Conservation (phyloP, 2,329 filamentous ascomycete genomes). For the Xylaria sp. region DNA sequence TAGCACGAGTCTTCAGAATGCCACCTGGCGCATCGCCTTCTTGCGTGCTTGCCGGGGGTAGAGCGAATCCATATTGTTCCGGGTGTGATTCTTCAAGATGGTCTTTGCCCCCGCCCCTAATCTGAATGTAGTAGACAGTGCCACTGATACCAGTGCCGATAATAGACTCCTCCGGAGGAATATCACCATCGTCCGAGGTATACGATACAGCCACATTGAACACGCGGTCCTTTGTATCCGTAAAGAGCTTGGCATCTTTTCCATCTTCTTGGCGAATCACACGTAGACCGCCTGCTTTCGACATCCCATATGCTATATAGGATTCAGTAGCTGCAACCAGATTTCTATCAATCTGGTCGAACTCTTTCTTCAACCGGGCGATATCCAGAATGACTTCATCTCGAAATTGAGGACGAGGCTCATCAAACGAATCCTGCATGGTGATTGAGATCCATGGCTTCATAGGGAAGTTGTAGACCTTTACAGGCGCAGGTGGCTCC, state of each 20-base stretch:
- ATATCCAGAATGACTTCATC: constrained; percentile 90
- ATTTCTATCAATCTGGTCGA: constrained; percentile 95
- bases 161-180: constrained; percentile 77
- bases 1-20: constrained; percentile 93
- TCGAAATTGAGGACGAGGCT: constrained; percentile 72
- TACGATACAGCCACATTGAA: constrained; percentile 91
- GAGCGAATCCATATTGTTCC: constrained; percentile 86
- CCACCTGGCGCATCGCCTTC: constrained; percentile 93
- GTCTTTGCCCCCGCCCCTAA: constrained; percentile 80
- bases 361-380: constrained; percentile 94
- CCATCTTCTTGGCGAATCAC: constrained; percentile 96
- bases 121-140: constrained; percentile 93
- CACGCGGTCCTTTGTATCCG: constrained; percentile 88
- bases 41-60: constrained; percentile 85
- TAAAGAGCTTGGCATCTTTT: constrained; percentile 90
- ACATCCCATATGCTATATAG: constrained; percentile 94
- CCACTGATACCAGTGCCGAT: constrained; percentile 95
- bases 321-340: constrained; percentile 88
- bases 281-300: constrained; percentile 89
- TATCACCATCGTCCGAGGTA: constrained; percentile 65
- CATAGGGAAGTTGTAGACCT: constrained; percentile 96
- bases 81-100: constrained; percentile 80
- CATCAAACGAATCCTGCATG: constrained; percentile 66
- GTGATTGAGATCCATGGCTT: constrained; percentile 93
- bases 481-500: constrained; percentile 73